phyloP scores from a whole-genome alignment of 805 yeast species.

The Debaryomyces maramus region DNA sequence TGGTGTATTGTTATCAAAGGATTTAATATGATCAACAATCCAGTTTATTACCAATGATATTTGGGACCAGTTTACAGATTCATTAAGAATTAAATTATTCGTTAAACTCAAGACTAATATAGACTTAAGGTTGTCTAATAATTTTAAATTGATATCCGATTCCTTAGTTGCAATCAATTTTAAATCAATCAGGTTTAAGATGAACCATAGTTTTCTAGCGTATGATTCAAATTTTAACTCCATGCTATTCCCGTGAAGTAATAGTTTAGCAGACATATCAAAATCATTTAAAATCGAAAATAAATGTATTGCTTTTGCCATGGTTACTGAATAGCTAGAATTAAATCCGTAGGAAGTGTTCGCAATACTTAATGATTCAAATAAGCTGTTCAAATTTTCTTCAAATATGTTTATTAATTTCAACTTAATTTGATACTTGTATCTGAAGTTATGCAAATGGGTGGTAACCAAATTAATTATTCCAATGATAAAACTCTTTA shows the following conservation, averaged over 20 bases:
- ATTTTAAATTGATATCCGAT: neutral
- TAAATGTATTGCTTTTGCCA: slow-evolving; percentile 21
- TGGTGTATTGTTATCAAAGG: slow-evolving; percentile 3
- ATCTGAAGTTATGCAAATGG: slow-evolving; percentile 27
- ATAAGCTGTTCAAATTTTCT: slow-evolving; percentile 12
- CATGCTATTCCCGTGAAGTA: slow-evolving; percentile 19
- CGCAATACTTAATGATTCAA: slow-evolving; percentile 10
- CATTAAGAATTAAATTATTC: slow-evolving; percentile 27
- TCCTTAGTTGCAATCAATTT: slow-evolving; percentile 6
- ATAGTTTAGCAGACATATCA: slow-evolving; percentile 30
- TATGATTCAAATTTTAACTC: slow-evolving; percentile 31
- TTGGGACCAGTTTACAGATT: slow-evolving; percentile 24
- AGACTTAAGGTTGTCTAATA: slow-evolving; percentile 27
- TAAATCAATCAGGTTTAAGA: slow-evolving; percentile 11
- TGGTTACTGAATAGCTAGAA: neutral
- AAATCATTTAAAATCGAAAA: slow-evolving; percentile 38
- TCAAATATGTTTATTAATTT: slow-evolving; percentile 20
- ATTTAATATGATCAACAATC: slow-evolving; percentile 21
- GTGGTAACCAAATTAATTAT: slow-evolving; percentile 31
- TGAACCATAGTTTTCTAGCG: slow-evolving; percentile 33
- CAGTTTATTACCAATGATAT: slow-evolving; percentile 26
- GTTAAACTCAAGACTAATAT: slow-evolving; percentile 31
- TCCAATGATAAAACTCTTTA: slow-evolving; percentile 35
- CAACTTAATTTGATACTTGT: slow-evolving; percentile 20
- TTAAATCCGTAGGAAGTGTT: neutral